Evolutionary conservation across 306 rosid genomes (phyloP), one percentile per base, ranked within the genome.

Genomic region (Clitoria ternatea): DNA sequence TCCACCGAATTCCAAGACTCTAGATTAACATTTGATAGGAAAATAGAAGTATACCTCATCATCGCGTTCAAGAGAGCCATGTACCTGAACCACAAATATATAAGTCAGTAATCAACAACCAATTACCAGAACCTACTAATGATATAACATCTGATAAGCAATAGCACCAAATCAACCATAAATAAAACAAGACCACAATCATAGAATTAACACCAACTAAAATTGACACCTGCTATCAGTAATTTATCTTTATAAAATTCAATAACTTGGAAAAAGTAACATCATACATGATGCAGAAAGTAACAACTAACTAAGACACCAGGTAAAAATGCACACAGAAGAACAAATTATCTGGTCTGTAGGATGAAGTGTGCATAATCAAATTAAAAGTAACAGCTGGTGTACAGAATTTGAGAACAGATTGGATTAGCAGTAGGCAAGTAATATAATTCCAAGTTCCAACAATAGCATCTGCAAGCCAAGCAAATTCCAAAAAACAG

Each of bases 1-100:
- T 48, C 59, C 32, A 76, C 32, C 14, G 37, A 77, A 50, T 48
- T 60, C 24, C 53, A 39, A 61, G 37, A 32, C 44, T 49, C 15
- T 26, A 48, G 6, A 62, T 59, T 12, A 39, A 17, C 43, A 78
- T 24, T 65, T 59, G 22, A 60, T 62, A 37, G 69, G 59, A 61
- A 75, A 76, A 40, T 50, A 30, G 10, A 74, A 71, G 12, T 55
- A 72, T 84, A 94, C 99, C 99, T 95, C 97, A 14, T 91, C 99
- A 74, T 87, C 99, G 49, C 95, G 90, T 83, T 95, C 99, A 56
- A 91, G 92, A n/a, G 99, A 83, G 59, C 96, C 92, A 27, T 89
- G 97, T 74, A 72, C 97, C 99, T 95, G 92, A 74, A 87, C 85
- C 47, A 65, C 43, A 64, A 6, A 57, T 74, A 65, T 24, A 15